Conservation (phyloP, 2,329 filamentous ascomycete genomes). For the Hawksworthiomyces lignivorus region DNA sequence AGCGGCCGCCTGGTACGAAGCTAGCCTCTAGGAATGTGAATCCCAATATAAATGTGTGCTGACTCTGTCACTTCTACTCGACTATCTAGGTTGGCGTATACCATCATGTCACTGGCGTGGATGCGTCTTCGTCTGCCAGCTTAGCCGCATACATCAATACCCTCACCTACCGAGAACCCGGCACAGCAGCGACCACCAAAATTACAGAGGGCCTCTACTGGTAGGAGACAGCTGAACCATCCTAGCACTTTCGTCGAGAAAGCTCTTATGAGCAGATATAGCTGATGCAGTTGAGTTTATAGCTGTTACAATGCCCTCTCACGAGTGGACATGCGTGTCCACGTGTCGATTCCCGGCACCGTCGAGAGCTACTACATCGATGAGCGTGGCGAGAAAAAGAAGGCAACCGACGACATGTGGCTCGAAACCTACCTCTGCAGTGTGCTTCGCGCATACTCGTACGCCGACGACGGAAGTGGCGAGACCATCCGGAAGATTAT, state of each 20-base stretch:
- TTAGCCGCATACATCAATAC: constrained; percentile 98
- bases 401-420: constrained; percentile 91
- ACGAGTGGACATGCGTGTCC: constrained; percentile 93
- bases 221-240: too few relatives aligned
- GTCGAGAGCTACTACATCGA: constrained; percentile 98
- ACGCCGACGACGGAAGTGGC: constrained; percentile 90
- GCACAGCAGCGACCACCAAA: constrained; percentile 68
- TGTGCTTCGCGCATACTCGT: constrained; percentile 88
- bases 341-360: constrained; percentile 92
- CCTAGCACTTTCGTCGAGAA: too few relatives aligned
- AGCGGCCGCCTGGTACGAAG: constrained; percentile 44
- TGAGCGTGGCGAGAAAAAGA: constrained; percentile 88
- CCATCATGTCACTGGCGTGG: constrained; percentile 94
- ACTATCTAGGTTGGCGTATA: constrained; percentile 71
- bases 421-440: constrained; percentile 96
- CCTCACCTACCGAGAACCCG: constrained; percentile 79
- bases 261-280: too few relatives aligned
- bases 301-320: constrained; percentile 99
- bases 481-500: constrained; percentile 95
- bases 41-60: background rate
- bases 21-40: background rate
- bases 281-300: too few relatives aligned
- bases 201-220: constrained; percentile 93
- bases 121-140: constrained; percentile 95
- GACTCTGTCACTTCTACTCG: background rate